Percentiles rank a stretch among this genome's conserved stretches.
Evolutionary conservation across 208 protist species (phyloP).

Genomic region (Leptomonas pyrrhocoris): DNA sequence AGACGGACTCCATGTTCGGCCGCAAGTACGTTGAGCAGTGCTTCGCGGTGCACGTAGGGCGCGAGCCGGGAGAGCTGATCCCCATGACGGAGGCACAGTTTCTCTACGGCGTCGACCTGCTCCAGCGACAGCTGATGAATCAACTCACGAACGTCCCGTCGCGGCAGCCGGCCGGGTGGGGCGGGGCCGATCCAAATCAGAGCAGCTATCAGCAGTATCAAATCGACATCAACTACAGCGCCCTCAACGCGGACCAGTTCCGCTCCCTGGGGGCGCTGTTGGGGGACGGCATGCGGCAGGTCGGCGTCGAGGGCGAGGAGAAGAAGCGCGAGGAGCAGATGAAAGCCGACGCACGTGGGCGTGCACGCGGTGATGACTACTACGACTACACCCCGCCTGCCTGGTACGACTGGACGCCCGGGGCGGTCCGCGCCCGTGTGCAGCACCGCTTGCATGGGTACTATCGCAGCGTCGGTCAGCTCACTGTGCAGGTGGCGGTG

Average conservation of each 20-base stretch:
- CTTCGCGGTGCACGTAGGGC: conserved; percentile 82
- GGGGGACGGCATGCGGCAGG: conserved; percentile 68
- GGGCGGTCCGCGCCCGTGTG: conserved; percentile 64
- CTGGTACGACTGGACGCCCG: conserved; percentile 81
- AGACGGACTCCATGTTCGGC: conserved; percentile 65
- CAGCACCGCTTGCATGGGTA: conserved; percentile 62
- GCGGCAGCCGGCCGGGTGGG: conserved; percentile 23
- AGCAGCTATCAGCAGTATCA: conserved; percentile 55
- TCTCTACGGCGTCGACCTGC: conserved; percentile 72
- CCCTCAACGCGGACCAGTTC: conserved; percentile 84
- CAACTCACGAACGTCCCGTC: conserved; percentile 41
- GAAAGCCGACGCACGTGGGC: conserved; percentile 32
- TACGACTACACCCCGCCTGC: conserved; percentile 60
- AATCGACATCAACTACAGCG: conserved; percentile 68
- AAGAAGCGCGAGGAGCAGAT: conserved; percentile 31
- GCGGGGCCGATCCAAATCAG: conserved; percentile 28
- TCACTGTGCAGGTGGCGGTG: conserved; percentile 63
- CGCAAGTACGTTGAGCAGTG: conserved; percentile 85
- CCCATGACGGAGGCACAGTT: conserved; percentile 84
- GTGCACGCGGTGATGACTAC: conserved; percentile 10
- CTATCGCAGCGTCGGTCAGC: conserved; percentile 64
- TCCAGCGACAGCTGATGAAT: conserved; percentile 72
- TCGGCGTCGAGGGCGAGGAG: conserved; percentile 72
- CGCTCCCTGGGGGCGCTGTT: conserved; percentile 73
- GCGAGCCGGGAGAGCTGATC: conserved; percentile 74